Conservation (phyloP, 1,284 basidiomycete species). For the Gymnopus androsaceus region DNA sequence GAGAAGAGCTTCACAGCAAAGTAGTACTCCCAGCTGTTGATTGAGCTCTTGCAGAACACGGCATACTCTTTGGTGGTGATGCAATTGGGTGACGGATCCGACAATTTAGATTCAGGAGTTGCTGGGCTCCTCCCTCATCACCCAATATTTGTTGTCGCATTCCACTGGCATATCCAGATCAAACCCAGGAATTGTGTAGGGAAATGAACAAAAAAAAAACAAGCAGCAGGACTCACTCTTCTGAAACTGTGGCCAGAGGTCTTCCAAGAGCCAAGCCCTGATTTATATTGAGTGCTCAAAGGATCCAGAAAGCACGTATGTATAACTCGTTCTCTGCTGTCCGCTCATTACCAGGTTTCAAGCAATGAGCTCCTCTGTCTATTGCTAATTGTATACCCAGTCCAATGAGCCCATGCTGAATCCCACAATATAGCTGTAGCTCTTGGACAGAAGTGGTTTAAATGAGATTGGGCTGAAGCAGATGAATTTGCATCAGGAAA, state of each 20-base stretch:
- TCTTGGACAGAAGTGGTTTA: conserved; percentile 54
- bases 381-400: conserved; percentile 8
- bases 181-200: not conserved
- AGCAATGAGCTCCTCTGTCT: conserved; percentile 13
- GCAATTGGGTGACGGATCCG: no score
- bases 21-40: no score
- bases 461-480: conserved; percentile 44
- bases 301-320: conserved; percentile 13
- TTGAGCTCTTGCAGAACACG: no score
- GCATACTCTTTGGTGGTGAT: no score
- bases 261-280: conserved; percentile 4
- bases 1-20: no score
- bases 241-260: conserved; percentile 1
- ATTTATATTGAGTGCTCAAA: not conserved
- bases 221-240: conserved; percentile 7
- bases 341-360: not conserved
- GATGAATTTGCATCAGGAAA: no score
- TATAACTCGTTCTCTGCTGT: conserved; percentile 12
- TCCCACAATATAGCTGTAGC: conserved; percentile 44
- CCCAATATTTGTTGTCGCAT: conserved; percentile 18
- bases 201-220: not conserved
- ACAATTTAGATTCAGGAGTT: no score
- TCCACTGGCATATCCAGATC: conserved; percentile 12
- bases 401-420: not conserved
- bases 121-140: not conserved